Base-by-base conservation (phyloP, 2,329 filamentous ascomycete genomes). In the Fusarium sp. region DNA sequence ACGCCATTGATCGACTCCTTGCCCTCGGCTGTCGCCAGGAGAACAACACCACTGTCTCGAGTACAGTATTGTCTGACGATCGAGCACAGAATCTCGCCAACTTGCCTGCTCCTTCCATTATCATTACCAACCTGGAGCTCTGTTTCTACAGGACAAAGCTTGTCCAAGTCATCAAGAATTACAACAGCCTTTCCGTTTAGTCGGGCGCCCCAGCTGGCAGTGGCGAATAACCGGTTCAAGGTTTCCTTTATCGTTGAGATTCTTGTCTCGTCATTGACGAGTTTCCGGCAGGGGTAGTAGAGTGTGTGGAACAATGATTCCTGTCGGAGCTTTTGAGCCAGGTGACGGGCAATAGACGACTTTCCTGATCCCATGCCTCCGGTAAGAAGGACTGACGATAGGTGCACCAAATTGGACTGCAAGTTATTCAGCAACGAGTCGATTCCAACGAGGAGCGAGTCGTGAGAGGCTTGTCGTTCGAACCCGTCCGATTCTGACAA, bases 1-100 rank as follows among this genome's bases (percentile, higher is more conserved):
- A 97, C 89, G 70, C 92, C 94, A 78, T 99, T 96, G 48, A 99
- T 81, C 1, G 93, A 90, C 67, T 99, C 96, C 76, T 99, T 99
- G 18, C 91, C 90, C 77, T 97, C 94, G 0, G 95, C 94, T 20
- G 95, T 98, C 6, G 93, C 94, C 11, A 99, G 84, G 51, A 99
- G 80, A 6, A 97, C 92, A 15, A 99, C 91, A 3, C 91, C 90
- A 64, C 90, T 93, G 62, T 93, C 90, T 64, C 88, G 85, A 1
- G 88, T 88, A 76, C 94, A 97, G 76, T 95, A 94, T 74, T 97
- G 91, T 56, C 90, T 88, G 1, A 95, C 92, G 67, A 96, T 89
- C 1, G 91, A 88, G 75, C 92, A 91, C 7, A 99, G 86, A 1
- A 93, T 88, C 78, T 99, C 96, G 75, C 94, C 97, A 58, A 97